Base-by-base conservation (phyloP, 2,329 filamentous ascomycete species). In the Apiospora hydei region DNA sequence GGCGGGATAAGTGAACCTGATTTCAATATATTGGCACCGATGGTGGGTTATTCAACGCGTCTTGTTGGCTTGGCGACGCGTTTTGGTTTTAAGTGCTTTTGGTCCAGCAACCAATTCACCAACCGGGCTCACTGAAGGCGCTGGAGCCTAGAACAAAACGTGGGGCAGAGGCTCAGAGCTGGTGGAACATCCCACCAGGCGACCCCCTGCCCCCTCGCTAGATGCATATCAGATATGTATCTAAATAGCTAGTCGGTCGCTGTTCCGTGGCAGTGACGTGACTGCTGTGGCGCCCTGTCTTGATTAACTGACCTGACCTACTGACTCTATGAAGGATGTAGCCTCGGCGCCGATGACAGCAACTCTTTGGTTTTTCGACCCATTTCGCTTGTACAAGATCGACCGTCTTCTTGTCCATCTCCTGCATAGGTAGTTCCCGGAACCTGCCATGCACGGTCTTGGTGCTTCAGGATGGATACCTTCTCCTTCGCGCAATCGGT, bases 401-500 rank as follows among this genome's bases (percentile, higher is more conserved):
- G 3, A 16, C 11, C n/a, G 14, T 46, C 67, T 5, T 30, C 34
- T 34, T 34, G 34, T n/a, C 41, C 34, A 13, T 64, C 30, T 24
- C n/a, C 18, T n/a, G 21, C 57, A 13, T n/a, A 64, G 57, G 57
- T 41, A 41, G 34, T 38, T 41, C 57, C 18, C 34, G 21, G 57
- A 41, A 64, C 21, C 57, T 69, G 67, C 34, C 44, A 69, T 69
- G 44, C 44, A 38, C 49, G 67, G 67, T 30, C 70, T 16, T 49
- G 16, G 43, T 26, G 46, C 49, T 44, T 72, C 61, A 76, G 66
- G 61, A 98, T 98, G 94, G 96, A 99, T 84, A 93, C 95, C 70
- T 98, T 98, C 83, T 97, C 95, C 43, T 98, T 98, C 85, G 95
- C 94, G 76, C 94, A 92, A 79, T 98, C 96, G 73, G 93, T 94